Evolutionary conservation across 2,329 filamentous ascomycete species (phyloP).

Genomic region (Ophiostoma perfectum): DNA sequence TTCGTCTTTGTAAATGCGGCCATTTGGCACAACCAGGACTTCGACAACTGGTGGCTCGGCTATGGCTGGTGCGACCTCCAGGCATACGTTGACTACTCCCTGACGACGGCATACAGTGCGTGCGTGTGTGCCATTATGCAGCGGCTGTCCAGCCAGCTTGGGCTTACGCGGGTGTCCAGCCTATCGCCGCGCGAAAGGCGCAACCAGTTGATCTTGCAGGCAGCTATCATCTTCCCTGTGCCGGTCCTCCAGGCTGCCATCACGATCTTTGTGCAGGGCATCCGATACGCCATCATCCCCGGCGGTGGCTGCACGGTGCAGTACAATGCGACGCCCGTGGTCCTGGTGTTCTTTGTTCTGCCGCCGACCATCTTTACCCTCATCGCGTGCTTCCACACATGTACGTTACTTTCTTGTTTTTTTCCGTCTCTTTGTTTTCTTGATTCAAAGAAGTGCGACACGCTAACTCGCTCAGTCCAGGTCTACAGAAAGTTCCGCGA

Average conservation of each 20-base stretch:
- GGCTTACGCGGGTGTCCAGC: constrained; percentile 39
- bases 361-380: constrained; percentile 43
- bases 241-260: constrained; percentile 46
- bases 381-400: constrained; percentile 42
- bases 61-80: constrained; percentile 51
- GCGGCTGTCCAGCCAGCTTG: constrained; percentile 48
- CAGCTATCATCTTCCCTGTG: constrained; percentile 50
- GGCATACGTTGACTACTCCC: constrained; percentile 34
- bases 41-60: constrained; percentile 47
- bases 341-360: constrained; percentile 44
- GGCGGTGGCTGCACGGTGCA: constrained; percentile 46
- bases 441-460: neutral
- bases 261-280: constrained; percentile 43
- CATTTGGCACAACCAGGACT: constrained; percentile 50
- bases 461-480: constrained; percentile 36
- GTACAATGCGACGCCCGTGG: constrained; percentile 44
- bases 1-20: constrained; percentile 46
- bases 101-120: constrained; percentile 44
- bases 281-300: constrained; percentile 47
- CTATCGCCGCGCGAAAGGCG: constrained; percentile 40
- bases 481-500: constrained; percentile 45
- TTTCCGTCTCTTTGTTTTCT: neutral
- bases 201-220: constrained; percentile 42
- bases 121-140: constrained; percentile 51
- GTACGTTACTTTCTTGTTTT: constrained; percentile 18